A percentile compares a stretch with the other conserved stretches of the same genome.
These are phyloP conservation scores for Exobasidium cylindrosporum DNA, from an alignment of 1,284 basidiomycete species.

Conservation along the genomic window DNA sequence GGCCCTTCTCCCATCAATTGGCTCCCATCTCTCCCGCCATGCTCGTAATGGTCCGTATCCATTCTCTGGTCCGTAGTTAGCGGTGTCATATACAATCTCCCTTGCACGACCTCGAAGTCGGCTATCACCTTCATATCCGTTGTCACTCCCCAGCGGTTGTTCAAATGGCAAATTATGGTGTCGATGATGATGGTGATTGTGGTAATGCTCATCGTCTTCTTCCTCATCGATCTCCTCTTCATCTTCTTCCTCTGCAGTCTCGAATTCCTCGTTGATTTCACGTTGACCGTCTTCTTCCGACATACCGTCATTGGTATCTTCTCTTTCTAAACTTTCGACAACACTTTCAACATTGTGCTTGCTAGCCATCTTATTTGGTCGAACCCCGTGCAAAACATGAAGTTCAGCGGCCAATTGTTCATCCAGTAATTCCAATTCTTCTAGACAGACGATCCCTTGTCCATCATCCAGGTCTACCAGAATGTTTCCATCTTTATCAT, in stretches of 20 bases:
- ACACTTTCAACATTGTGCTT: background rate
- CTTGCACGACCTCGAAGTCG: slow-evolving; percentile 2
- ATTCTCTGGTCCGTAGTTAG: slow-evolving; percentile 10
- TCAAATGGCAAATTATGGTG: background rate
- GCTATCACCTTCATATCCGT: slow-evolving; percentile 1
- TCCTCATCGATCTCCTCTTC: slow-evolving; percentile 2
- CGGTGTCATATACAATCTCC: slow-evolving; percentile 8
- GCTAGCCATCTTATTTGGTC: background rate
- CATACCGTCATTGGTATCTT: background rate
- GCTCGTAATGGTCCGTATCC: slow-evolving; percentile 1
- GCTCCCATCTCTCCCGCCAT: slow-evolving; percentile 2
- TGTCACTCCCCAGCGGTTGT: background rate
- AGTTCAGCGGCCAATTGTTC: slow-evolving; percentile 14
- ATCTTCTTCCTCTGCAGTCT: background rate
- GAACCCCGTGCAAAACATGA: slow-evolving; percentile 10
- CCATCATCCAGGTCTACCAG: background rate
- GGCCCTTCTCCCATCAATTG: background rate
- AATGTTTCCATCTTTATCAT: slow-evolving; percentile 8
- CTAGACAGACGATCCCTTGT: background rate
- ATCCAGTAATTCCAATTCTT: slow-evolving; percentile 9
- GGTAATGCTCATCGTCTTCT: background rate
- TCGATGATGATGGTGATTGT: background rate
- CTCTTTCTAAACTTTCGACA: background rate
- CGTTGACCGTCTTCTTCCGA: slow-evolving; percentile 1
- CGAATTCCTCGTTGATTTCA: background rate